A percentile compares a stretch with the other conserved stretches of the same genome.
These are phyloP conservation scores for Straminergon stramineum DNA, from an alignment of 225 moss, liverwort and hornwort species.

Conservation along the genomic window DNA sequence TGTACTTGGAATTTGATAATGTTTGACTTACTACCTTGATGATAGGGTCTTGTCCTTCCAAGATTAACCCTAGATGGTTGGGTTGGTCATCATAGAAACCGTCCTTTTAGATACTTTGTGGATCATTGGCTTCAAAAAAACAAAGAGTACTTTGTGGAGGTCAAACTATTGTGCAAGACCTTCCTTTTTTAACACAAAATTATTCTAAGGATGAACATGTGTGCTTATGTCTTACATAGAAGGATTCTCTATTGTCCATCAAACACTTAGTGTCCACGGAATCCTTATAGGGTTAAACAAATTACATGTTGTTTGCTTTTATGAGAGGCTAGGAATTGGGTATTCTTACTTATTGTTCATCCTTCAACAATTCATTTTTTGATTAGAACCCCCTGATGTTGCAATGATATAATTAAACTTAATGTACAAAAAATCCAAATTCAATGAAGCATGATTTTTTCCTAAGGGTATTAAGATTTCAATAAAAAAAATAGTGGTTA, in stretches of 20 bases:
- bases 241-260: not conserved
- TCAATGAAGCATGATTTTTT: not conserved
- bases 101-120: fast-evolving
- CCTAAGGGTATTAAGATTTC: fast-evolving
- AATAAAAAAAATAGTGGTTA: not conserved
- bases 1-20: not conserved
- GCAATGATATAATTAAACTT: not conserved
- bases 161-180: fast-evolving
- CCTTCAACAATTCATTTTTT: not conserved
- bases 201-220: not conserved
- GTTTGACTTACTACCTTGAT: not conserved
- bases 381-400: not conserved
- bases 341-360: not conserved
- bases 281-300: fast-evolving
- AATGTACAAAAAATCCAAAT: not conserved
- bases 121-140: not conserved
- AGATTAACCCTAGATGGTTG: fast-evolving
- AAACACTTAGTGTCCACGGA: fast-evolving
- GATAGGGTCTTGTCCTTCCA: not conserved
- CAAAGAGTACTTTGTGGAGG: fast-evolving
- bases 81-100: fast-evolving
- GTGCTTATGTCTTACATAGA: fast-evolving
- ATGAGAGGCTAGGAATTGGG: not conserved
- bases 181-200: not conserved
- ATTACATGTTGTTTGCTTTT: not conserved